phyloP scores from a whole-genome alignment of 208 protist species.

The Phytomonas sp. region DNA sequence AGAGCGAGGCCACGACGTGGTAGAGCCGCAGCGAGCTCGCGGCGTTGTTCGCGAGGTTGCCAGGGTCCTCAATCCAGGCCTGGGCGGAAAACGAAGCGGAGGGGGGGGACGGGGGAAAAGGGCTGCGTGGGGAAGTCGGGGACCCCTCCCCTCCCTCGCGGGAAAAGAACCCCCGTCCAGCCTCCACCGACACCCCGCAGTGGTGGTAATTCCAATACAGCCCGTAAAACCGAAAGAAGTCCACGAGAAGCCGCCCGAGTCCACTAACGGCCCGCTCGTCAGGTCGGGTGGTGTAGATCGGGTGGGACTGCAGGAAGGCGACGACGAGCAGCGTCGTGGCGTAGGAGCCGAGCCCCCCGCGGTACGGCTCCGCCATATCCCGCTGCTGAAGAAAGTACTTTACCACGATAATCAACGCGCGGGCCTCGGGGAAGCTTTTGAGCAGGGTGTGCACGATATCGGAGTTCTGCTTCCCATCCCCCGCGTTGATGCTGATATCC shows the following conservation, averaged over 20 bases:
- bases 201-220: slow-evolving; percentile 71
- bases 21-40: slow-evolving; percentile 73
- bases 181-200: slow-evolving; percentile 67
- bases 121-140: slow-evolving; percentile 19
- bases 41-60: slow-evolving; percentile 69
- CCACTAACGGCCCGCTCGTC: slow-evolving; percentile 49
- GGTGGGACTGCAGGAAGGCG: slow-evolving; percentile 87
- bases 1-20: slow-evolving; percentile 57
- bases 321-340: slow-evolving; percentile 84
- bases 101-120: slow-evolving; percentile 12
- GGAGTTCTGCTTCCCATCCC: slow-evolving; percentile 69
- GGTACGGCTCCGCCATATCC: slow-evolving; percentile 89
- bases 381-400: slow-evolving; percentile 91
- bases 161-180: slow-evolving; percentile 13
- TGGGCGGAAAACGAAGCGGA: slow-evolving; percentile 28
- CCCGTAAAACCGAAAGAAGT: slow-evolving; percentile 92
- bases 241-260: slow-evolving; percentile 86
- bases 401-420: slow-evolving; percentile 72
- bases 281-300: slow-evolving; percentile 47
- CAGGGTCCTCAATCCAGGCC: slow-evolving; percentile 61
- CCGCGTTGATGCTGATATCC: slow-evolving; percentile 87
- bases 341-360: slow-evolving; percentile 90
- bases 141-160: neutral
- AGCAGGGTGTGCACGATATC: slow-evolving; percentile 62
- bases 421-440: slow-evolving; percentile 57